These are phyloP conservation scores for Hordeum pubiflorum DNA, from an alignment of 202 grass and related monocot species.

Conservation along the genomic window DNA sequence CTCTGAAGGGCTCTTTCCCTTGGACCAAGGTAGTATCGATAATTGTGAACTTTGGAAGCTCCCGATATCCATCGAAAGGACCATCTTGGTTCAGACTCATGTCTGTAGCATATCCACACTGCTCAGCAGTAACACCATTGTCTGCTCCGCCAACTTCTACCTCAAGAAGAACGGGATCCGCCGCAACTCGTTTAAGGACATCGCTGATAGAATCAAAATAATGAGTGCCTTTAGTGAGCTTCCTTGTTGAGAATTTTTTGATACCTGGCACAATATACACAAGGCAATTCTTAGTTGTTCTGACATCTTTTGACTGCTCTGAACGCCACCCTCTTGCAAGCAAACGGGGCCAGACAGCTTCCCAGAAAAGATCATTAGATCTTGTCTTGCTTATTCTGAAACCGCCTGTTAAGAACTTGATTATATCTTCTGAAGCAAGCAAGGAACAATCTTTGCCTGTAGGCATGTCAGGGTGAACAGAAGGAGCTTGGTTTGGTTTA, in stretches of 20 bases:
- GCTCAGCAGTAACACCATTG: slow-evolving; percentile 20
- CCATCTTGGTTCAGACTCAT: slow-evolving; percentile 31
- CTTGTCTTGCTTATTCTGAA: slow-evolving; percentile 86
- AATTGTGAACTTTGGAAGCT: slow-evolving; percentile 68
- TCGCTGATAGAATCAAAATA: slow-evolving; percentile 89
- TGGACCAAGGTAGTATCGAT: slow-evolving; percentile 76
- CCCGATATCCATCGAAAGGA: slow-evolving; percentile 38
- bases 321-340: slow-evolving; percentile 94
- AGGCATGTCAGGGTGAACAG: slow-evolving; percentile 54
- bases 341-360: slow-evolving; percentile 91
- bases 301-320: slow-evolving; percentile 75
- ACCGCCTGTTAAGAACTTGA: slow-evolving; percentile 94
- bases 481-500: slow-evolving; percentile 44
- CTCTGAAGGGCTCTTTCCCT: slow-evolving; percentile 52
- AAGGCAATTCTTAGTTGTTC: slow-evolving; percentile 58
- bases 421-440: slow-evolving; percentile 71
- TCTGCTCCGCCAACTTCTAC: slow-evolving; percentile 36
- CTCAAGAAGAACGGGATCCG: slow-evolving; percentile 56
- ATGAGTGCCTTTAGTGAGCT: slow-evolving; percentile 63
- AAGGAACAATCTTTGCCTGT: slow-evolving; percentile 81
- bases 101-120: slow-evolving; percentile 25
- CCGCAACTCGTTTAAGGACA: slow-evolving; percentile 65
- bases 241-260: slow-evolving; percentile 70
- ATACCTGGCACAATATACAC: slow-evolving; percentile 62
- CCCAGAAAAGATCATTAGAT: slow-evolving; percentile 95